phyloP scores from a whole-genome alignment of 441 rosid genomes.

The Breynia disticha region DNA sequence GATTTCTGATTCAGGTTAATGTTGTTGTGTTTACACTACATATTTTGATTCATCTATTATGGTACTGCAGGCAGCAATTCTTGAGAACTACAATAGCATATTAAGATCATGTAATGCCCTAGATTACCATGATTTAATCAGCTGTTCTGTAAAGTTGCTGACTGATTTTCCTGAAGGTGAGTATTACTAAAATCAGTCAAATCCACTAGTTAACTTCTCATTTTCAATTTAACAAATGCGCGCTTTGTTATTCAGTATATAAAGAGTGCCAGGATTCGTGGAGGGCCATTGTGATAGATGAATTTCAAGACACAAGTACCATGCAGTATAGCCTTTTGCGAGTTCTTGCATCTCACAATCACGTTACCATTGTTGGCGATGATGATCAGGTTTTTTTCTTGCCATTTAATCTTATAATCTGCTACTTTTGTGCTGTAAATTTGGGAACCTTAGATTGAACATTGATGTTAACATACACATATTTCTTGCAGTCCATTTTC shows the following conservation, averaged over 20 bases:
- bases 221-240: neutral
- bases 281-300: constrained; percentile 83
- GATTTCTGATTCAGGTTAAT: constrained; percentile 12
- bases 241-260: constrained; percentile 35
- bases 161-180: constrained; percentile 75
- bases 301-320: constrained; percentile 95
- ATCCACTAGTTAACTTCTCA: constrained; percentile 10
- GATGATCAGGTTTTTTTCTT: constrained; percentile 74
- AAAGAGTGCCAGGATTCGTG: constrained; percentile 69
- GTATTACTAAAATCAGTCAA: constrained; percentile 8
- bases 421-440: constrained; percentile 10
- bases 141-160: constrained; percentile 73
- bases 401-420: constrained; percentile 1
- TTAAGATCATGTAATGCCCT: constrained; percentile 75
- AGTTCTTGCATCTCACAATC: constrained; percentile 67
- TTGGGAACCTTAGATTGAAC: neutral
- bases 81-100: constrained; percentile 56
- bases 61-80: constrained; percentile 65
- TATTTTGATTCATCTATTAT: constrained; percentile 22
- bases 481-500: constrained; percentile 75
- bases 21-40: constrained; percentile 14
- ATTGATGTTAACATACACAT: too few relatives aligned
- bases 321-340: constrained; percentile 74
- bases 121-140: constrained; percentile 94
- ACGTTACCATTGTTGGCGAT: constrained; percentile 80